A percentile compares a stretch with the other conserved stretches of the same genome.
These are phyloP conservation scores for Hypomontagnella monticulosa DNA, from an alignment of 495 filamentous ascomycete genomes.

Conservation along the genomic window DNA sequence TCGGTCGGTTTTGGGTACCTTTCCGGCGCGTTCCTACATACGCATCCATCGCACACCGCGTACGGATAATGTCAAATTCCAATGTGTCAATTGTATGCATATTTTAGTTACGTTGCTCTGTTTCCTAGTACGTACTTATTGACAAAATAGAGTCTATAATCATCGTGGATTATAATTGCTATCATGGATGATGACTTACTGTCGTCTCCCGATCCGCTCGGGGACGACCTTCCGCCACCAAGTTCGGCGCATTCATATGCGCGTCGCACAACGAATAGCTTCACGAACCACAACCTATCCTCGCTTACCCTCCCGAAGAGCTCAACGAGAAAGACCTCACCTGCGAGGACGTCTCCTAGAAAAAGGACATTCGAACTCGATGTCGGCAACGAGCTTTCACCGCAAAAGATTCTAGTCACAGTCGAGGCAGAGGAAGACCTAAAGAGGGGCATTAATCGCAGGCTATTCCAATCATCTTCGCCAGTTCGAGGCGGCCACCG, in stretches of 20 bases:
- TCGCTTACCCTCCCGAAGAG: conserved; percentile 30
- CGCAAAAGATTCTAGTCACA: conserved; percentile 62
- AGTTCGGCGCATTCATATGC: conserved; percentile 43
- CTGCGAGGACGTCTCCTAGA: conserved; percentile 53
- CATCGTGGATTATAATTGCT: conserved; percentile 17
- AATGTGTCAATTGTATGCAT: conserved; percentile 22
- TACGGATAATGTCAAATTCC: not conserved
- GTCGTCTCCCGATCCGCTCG: conserved; percentile 61
- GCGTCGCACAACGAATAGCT: conserved; percentile 44
- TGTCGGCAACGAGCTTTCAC: conserved; percentile 57
- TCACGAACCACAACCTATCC: conserved; percentile 30
- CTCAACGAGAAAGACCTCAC: conserved; percentile 41
- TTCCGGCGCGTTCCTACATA: conserved; percentile 31
- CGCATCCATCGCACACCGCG: not conserved
- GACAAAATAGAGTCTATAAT: conserved; percentile 8
- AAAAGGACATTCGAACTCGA: conserved; percentile 65
- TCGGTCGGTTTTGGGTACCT: conserved; percentile 19
- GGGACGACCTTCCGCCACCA: conserved; percentile 42
- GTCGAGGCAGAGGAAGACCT: conserved; percentile 59
- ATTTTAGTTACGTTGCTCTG: conserved; percentile 3
- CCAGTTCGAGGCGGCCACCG: conserved; percentile 45
- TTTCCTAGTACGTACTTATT: conserved; percentile 2
- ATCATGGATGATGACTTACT: conserved; percentile 51
- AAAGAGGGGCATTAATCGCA: conserved; percentile 46
- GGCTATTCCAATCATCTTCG: conserved; percentile 52